phyloP scores from a whole-genome alignment of 1,284 basidiomycete species.

The Porodaedalea pini region DNA sequence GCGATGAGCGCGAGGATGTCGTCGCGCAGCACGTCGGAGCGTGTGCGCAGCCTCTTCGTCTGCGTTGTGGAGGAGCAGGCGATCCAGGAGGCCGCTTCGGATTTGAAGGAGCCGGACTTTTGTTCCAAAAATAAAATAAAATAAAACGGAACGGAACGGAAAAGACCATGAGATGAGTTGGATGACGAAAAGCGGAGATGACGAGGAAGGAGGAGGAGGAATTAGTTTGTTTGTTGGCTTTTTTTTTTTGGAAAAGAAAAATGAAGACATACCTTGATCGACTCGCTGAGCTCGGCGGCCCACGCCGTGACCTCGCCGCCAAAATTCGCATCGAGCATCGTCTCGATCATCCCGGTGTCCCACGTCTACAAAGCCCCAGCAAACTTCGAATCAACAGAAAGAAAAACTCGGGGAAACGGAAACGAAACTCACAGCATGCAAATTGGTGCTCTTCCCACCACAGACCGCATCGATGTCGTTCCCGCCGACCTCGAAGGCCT shows the following conservation, averaged over 20 bases:
- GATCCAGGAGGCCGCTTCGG: conserved; percentile 41
- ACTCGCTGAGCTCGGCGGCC: conserved; percentile 39
- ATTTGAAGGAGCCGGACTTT: conserved; percentile 40
- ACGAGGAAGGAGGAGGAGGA: neutral
- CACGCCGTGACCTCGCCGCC: conserved; percentile 38
- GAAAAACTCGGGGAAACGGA: too few species aligned
- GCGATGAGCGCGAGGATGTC: conserved; percentile 31
- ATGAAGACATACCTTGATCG: conserved; percentile 38
- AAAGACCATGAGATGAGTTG: too few species aligned
- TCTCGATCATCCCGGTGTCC: conserved; percentile 43
- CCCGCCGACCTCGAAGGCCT: conserved; percentile 41
- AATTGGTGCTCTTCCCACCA: conserved; percentile 41
- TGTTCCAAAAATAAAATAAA: too few species aligned
- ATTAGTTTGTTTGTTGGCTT: neutral
- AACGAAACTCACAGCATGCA: conserved; percentile 47
- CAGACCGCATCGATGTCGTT: conserved; percentile 41
- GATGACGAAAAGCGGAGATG: too few species aligned
- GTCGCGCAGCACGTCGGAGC: conserved; percentile 23
- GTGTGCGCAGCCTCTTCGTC: conserved; percentile 26
- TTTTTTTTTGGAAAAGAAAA: neutral
- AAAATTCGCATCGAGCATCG: conserved; percentile 40
- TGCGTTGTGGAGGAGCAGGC: conserved; percentile 42
- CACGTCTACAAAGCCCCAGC: conserved; percentile 24
- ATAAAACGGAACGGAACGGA: too few species aligned
- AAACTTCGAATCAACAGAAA: neutral